Percentiles rank a stretch among this genome's conserved stretches.
Conservation (phyloP, 257 asterid species). For the Pogostemon cablin region DNA sequence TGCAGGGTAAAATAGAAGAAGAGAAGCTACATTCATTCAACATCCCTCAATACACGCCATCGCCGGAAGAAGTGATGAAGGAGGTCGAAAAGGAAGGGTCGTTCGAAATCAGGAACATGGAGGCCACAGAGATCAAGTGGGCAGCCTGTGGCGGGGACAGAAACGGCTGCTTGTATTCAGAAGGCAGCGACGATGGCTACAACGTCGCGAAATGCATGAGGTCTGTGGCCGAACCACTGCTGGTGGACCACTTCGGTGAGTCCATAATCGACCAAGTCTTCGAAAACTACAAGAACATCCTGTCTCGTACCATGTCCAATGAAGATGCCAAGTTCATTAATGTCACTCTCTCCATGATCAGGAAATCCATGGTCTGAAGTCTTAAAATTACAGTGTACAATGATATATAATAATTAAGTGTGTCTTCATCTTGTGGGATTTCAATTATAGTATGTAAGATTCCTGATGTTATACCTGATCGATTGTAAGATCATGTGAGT, state of each 20-base stretch:
- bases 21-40: conserved; percentile 55
- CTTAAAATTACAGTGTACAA: no score
- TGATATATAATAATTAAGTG: no score
- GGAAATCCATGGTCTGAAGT: not conserved
- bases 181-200: conserved; percentile 37
- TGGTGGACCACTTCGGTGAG: conserved; percentile 58
- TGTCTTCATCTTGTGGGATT: no score
- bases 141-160: conserved; percentile 31
- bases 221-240: conserved; percentile 66
- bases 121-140: conserved; percentile 53
- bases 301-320: conserved; percentile 35
- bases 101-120: conserved; percentile 46
- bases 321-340: conserved; percentile 45
- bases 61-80: conserved; percentile 44
- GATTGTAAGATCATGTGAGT: no score
- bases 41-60: conserved; percentile 68
- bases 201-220: conserved; percentile 59
- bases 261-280: conserved; percentile 48
- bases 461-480: no score
- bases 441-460: no score
- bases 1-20: conserved; percentile 54
- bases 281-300: conserved; percentile 33
- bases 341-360: conserved; percentile 47
- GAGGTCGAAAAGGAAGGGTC: conserved; percentile 58
- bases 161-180: not conserved